These are phyloP conservation scores for Fusarium globosum DNA, from an alignment of 2,329 filamentous ascomycete genomes.

Conservation along the genomic window DNA sequence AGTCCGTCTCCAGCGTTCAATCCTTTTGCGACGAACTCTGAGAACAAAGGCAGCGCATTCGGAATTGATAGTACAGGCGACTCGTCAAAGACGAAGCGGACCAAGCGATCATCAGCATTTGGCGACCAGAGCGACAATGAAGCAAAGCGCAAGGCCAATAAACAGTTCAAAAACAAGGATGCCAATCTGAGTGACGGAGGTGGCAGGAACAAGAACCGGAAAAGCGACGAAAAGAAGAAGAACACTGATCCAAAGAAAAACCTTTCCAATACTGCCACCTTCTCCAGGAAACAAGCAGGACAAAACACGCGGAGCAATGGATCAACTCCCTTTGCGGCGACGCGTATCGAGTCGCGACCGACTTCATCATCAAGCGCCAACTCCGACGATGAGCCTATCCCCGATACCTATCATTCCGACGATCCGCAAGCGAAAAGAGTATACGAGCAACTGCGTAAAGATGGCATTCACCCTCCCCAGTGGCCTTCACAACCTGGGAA, in stretches of 20 bases:
- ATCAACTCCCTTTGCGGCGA: conserved; percentile 30
- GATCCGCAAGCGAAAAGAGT: conserved; percentile 63
- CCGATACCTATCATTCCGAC: conserved; percentile 41
- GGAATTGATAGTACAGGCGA: conserved; percentile 47
- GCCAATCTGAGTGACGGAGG: conserved; percentile 42
- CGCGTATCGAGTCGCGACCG: conserved; percentile 41
- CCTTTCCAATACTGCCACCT: conserved; percentile 14
- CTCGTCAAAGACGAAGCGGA: conserved; percentile 44
- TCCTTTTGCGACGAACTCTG: conserved; percentile 49
- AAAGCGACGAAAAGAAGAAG: conserved; percentile 43
- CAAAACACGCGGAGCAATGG: conserved; percentile 37
- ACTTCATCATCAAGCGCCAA: conserved; percentile 42
- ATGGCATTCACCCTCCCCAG: conserved; percentile 63
- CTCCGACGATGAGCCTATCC: conserved; percentile 31
- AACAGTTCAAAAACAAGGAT: conserved; percentile 45
- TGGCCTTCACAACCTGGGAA: conserved; percentile 68
- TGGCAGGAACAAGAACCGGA: conserved; percentile 38
- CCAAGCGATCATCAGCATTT: conserved; percentile 40
- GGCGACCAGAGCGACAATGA: conserved; percentile 46
- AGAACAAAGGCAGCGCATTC: conserved; percentile 45
- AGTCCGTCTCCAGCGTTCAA: conserved; percentile 50
- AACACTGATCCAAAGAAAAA: conserved; percentile 38
- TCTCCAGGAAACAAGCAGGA: conserved; percentile 22
- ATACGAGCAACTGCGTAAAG: conserved; percentile 63
- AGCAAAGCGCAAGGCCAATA: conserved; percentile 41